These are phyloP conservation scores for Aspergillus novofumigatus DNA, from an alignment of 2,329 filamentous ascomycete species.

Conservation along the genomic window DNA sequence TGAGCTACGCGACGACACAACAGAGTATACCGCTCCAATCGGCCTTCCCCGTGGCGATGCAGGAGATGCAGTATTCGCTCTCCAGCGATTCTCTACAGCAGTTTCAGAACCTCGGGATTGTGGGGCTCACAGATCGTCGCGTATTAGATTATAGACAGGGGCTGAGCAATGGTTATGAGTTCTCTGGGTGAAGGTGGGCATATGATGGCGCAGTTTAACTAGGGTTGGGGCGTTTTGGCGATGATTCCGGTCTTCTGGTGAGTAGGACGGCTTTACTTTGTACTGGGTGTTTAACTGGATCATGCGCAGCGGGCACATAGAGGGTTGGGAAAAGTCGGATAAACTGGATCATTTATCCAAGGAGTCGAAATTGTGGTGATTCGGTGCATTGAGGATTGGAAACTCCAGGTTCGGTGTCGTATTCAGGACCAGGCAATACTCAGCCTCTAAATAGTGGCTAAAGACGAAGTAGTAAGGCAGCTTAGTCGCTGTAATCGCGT, in stretches of 20 bases:
- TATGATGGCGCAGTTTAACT: not conserved
- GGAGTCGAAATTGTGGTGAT: not conserved
- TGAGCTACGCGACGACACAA: not conserved
- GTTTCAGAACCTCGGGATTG: too few relatives aligned
- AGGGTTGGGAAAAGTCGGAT: not conserved
- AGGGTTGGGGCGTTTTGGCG: not conserved
- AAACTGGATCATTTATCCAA: not conserved
- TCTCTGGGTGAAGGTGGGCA: not conserved
- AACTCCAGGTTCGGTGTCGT: not conserved
- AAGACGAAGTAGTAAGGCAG: not conserved
- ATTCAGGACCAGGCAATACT: not conserved
- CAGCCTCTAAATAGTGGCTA: not conserved
- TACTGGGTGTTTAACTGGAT: not conserved
- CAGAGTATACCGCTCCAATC: not conserved
- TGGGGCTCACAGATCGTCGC: not conserved
- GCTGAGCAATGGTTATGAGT: not conserved
- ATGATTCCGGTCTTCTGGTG: not conserved
- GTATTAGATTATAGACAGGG: not conserved
- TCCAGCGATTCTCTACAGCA: not conserved
- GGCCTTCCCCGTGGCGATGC: not conserved
- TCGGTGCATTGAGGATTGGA: not conserved
- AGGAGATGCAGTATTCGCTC: not conserved
- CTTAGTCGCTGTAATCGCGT: not conserved
- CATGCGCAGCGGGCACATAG: not conserved
- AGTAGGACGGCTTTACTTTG: too few relatives aligned